Evolutionary conservation across 2,329 filamentous ascomycete genomes (phyloP).

Genomic region (Apiospora saccharicola): DNA sequence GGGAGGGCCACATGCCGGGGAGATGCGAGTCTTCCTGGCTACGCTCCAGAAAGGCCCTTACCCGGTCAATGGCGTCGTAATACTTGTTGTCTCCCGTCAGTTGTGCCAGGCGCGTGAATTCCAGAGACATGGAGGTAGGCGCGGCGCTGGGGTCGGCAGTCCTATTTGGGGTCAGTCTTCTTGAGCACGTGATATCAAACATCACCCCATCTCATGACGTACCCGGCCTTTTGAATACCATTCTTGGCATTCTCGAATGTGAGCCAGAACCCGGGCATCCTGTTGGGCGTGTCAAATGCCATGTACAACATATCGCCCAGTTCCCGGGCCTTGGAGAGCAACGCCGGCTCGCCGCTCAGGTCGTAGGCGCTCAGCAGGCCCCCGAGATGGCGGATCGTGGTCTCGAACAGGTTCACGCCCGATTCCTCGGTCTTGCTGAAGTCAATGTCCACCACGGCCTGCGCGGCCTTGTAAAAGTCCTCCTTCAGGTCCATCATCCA

Average conservation of each 20-base stretch:
- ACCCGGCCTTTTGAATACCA: constrained; percentile 44
- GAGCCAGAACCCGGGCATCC: constrained; percentile 63
- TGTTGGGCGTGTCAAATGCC: constrained; percentile 57
- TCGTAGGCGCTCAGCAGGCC: constrained; percentile 56
- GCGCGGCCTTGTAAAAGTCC: constrained; percentile 63
- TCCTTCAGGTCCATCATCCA: constrained; percentile 66
- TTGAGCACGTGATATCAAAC: constrained; percentile 33
- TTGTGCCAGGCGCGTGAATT: constrained; percentile 75
- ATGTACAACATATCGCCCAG: constrained; percentile 56
- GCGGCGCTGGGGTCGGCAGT: constrained; percentile 46
- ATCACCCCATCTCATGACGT: constrained; percentile 33
- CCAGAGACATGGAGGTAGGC: constrained; percentile 69
- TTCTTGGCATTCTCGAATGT: constrained; percentile 54
- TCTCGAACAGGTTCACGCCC: constrained; percentile 54
- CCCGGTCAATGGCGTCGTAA: constrained; percentile 77
- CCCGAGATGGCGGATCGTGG: constrained; percentile 55
- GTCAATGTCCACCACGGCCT: constrained; percentile 57
- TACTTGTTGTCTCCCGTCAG: constrained; percentile 73
- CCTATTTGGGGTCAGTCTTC: not conserved
- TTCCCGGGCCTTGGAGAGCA: constrained; percentile 54
- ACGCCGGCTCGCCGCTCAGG: constrained; percentile 48
- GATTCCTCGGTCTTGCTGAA: constrained; percentile 51
- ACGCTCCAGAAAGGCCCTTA: constrained; percentile 73
- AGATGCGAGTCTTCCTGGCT: constrained; percentile 73
- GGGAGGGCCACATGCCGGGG: constrained; percentile 78